Percentiles rank a stretch among this genome's conserved stretches.
Evolutionary conservation across 2,329 filamentous ascomycete species (phyloP).

Genomic region (Alternaria gansuensis): DNA sequence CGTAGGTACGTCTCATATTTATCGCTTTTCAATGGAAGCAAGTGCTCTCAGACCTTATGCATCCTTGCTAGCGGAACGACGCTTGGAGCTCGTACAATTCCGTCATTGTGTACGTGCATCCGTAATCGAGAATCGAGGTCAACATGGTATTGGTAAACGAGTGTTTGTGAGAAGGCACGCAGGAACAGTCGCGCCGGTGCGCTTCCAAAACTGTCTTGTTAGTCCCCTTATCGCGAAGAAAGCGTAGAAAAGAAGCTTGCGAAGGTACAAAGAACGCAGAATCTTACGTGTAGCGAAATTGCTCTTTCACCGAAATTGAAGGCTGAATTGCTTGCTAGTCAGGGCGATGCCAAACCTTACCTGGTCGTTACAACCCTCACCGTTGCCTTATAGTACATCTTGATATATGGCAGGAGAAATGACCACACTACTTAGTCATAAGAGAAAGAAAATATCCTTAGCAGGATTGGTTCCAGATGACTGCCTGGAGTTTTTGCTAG

Average conservation of each 20-base stretch:
- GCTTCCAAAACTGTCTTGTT: not conserved
- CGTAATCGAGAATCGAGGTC: too few relatives aligned
- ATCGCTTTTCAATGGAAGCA: not conserved
- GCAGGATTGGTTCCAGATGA: too few relatives aligned
- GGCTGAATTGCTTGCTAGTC: not conserved
- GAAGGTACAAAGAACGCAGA: accelerated
- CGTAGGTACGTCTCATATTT: not conserved
- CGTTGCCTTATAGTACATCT: too few relatives aligned
- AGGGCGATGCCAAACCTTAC: not conserved
- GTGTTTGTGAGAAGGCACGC: not conserved
- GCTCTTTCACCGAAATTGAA: not conserved
- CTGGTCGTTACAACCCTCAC: too few relatives aligned
- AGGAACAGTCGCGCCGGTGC: not conserved
- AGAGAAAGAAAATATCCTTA: too few relatives aligned
- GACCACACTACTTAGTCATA: too few relatives aligned
- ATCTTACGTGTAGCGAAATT: not conserved
- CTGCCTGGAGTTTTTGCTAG: too few relatives aligned
- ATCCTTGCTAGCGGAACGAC: too few relatives aligned
- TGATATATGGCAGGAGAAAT: too few relatives aligned
- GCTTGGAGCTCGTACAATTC: too few relatives aligned
- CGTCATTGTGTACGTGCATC: too few relatives aligned
- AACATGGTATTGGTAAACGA: too few relatives aligned
- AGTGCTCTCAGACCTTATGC: accelerated
- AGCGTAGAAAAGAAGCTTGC: accelerated
- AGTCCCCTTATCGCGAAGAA: not conserved